Base-by-base conservation (phyloP, 2,329 filamentous ascomycete genomes). In the Diplocarpon rosae region DNA sequence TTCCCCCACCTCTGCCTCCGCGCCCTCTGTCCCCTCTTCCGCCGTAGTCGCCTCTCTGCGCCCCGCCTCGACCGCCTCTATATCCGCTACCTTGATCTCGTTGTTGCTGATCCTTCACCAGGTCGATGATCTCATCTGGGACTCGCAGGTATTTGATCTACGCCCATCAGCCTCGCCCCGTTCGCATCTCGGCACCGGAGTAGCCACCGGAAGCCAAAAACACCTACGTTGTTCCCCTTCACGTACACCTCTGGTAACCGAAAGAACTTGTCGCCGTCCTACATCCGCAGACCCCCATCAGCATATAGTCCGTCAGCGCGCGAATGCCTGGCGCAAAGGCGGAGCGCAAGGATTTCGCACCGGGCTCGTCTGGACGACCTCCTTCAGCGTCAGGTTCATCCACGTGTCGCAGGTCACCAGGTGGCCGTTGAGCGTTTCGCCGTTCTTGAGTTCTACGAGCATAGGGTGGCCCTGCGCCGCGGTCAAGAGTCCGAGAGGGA, bases 361-460 rank as follows among this genome's bases (percentile, higher is more conserved):
- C 17, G 90, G 81, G 62, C 84, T 95, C 14, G 92, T 96, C 67
- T 96, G 90, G 30, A 96, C 86, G 16, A 98, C 93, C 65, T 96
- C 92, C 66, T 92, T 94, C 55, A 98, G 69, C 2, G 90, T 96
- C 57, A 98, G 71, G 69, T 98, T 98, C 92, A 98, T 98, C 88
- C 92, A 98, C 39, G 90, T 98, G 66, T 98, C 92, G 78, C 90
- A 98, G 65, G 83, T 87, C 65, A 95, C 84, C 48, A 98, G 73
- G 62, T 95, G 88, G 52, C 92, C 92, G 68, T 96, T 98, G 49
- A 98, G 76, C 0, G 92, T 96, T 68, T 98, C 89, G 69, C 89
- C 89, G 62, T 90, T 94, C 73, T 95, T 95, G 55, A 95, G 83
- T 71, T 95, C 89, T 54, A 95, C 89, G 46, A 95, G 82, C 84